Percentiles rank a stretch among this genome's conserved stretches.
Evolutionary conservation across 2,329 filamentous ascomycete species (phyloP).

Genomic region (Ceratocystiopsis sp.): DNA sequence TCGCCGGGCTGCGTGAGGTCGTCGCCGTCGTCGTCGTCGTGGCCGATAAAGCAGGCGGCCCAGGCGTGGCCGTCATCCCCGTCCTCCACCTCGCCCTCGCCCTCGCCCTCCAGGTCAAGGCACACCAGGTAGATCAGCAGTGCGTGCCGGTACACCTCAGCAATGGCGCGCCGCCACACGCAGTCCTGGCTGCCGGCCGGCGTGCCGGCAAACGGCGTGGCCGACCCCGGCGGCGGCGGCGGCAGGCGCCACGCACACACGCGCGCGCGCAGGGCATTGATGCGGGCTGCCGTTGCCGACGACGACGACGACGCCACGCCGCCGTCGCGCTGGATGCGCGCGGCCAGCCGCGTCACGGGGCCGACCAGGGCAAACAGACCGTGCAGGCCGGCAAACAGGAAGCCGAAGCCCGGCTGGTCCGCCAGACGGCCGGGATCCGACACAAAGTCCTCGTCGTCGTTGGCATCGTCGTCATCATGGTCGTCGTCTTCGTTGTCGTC

Average conservation of each 20-base stretch:
- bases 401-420: conserved; percentile 7
- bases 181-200: conserved; percentile 6
- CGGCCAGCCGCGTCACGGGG: conserved; percentile 6
- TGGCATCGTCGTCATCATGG: too few relatives aligned
- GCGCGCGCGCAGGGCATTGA: conserved; percentile 5
- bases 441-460: conserved; percentile 9
- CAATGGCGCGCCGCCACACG: conserved; percentile 7
- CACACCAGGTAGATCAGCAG: conserved; percentile 7
- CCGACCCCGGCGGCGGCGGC: neutral
- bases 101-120: conserved; percentile 1
- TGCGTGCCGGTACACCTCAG: conserved; percentile 8
- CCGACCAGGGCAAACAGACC: conserved; percentile 9
- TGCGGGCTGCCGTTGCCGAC: neutral
- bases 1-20: too few relatives aligned
- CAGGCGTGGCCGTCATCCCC: too few relatives aligned
- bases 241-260: conserved; percentile 8
- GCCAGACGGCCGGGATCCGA: conserved; percentile 6
- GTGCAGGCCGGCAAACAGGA: conserved; percentile 9
- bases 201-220: neutral
- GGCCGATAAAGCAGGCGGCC: too few relatives aligned
- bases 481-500: neutral
- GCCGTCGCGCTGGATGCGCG: neutral
- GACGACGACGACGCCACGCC: neutral
- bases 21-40: too few relatives aligned
- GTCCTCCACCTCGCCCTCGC: neutral